A percentile compares a stretch with the other conserved stretches of the same genome.
These are phyloP conservation scores for Colletotrichum sp. DNA, from an alignment of 2,329 filamentous ascomycete species.

Conservation along the genomic window DNA sequence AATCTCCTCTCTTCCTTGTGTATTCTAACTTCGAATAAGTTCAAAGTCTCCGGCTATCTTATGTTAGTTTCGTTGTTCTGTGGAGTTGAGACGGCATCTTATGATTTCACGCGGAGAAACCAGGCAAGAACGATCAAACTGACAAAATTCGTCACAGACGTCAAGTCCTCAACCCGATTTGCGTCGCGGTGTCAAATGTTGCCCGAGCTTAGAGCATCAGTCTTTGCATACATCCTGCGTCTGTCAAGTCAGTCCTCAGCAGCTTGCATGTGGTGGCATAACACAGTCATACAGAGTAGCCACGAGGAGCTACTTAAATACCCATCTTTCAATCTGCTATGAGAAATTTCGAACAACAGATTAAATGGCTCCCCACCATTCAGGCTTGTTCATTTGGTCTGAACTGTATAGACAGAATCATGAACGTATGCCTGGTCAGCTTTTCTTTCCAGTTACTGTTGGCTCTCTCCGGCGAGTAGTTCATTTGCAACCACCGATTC, in stretches of 20 bases:
- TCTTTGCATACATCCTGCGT: not conserved
- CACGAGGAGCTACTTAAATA: not conserved
- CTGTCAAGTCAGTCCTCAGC: not conserved
- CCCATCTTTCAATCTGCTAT: fast-evolving
- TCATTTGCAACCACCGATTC: too few species aligned
- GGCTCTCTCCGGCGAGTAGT: too few species aligned
- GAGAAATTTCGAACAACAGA: not conserved
- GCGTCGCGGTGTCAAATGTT: not conserved
- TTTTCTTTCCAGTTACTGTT: too few species aligned
- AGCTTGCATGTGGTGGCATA: fast-evolving
- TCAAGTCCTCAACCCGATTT: too few species aligned
- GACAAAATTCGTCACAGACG: too few species aligned
- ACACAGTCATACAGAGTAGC: fast-evolving
- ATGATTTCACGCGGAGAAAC: fast-evolving
- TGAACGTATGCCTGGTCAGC: too few species aligned
- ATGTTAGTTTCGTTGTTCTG: fast-evolving
- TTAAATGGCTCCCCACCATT: too few species aligned
- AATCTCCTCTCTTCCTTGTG: not conserved
- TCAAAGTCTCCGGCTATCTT: fast-evolving
- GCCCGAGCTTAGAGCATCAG: too few species aligned
- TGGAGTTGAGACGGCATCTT: fast-evolving
- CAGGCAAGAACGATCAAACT: too few species aligned
- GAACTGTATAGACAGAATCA: too few species aligned
- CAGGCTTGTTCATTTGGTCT: too few species aligned
- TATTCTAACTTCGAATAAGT: not conserved